phyloP scores from a whole-genome alignment of 139 green algal genomes.

The Axilococcus clingmanii region DNA sequence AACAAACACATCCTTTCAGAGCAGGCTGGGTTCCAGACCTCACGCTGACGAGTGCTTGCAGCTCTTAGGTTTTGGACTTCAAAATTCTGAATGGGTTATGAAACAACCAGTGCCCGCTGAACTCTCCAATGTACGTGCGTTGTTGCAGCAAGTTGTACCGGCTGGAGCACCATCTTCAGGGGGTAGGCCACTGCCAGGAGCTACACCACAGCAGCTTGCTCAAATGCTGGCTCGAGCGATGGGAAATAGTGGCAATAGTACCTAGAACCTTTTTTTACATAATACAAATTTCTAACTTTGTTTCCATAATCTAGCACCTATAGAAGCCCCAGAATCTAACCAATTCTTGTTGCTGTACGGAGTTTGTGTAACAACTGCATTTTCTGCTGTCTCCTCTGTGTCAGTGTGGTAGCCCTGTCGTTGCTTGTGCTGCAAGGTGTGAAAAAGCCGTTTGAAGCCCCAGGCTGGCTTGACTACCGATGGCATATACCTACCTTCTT shows the following conservation, averaged over 20 bases:
- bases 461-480: neutral
- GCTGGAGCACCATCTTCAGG: too few species aligned
- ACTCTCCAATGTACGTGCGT: neutral
- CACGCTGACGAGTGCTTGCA: constrained; percentile 23
- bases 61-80: constrained; percentile 22
- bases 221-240: too few species aligned
- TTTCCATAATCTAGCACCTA: constrained; percentile 17
- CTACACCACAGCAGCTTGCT: too few species aligned
- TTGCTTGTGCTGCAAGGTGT: constrained; percentile 40
- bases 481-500: constrained; percentile 25
- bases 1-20: constrained; percentile 6
- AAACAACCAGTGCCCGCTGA: neutral
- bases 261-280: too few species aligned
- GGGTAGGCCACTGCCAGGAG: too few species aligned
- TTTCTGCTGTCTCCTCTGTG: neutral
- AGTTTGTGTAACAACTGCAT: neutral
- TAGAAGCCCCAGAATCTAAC: constrained; percentile 14
- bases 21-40: constrained; percentile 11
- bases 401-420: constrained; percentile 31
- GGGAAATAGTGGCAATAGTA: too few species aligned
- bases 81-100: too few species aligned
- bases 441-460: neutral
- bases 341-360: neutral
- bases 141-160: neutral
- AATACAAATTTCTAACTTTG: too few species aligned